Conservation (phyloP, 257 asterid genomes). For the Solanum dulcamara region DNA sequence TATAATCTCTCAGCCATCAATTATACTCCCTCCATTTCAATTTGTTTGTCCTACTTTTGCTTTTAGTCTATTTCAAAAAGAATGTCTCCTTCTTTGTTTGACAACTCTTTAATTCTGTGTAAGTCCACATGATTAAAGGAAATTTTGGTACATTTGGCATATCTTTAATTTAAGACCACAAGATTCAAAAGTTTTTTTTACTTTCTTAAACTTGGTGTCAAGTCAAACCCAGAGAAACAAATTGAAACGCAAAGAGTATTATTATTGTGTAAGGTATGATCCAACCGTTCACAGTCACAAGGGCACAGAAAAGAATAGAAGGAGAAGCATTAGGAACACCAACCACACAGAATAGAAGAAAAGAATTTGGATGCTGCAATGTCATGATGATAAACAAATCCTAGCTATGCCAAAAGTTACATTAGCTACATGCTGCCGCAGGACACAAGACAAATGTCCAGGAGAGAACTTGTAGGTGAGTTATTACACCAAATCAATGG, state of each 20-base stretch:
- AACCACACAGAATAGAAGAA: neutral
- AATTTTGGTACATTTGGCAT: neutral
- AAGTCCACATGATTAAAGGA: neutral
- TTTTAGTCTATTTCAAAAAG: neutral
- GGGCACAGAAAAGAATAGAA: neutral
- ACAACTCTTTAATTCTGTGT: neutral
- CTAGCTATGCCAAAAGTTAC: neutral
- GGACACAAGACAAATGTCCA: neutral
- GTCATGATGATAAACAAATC: neutral
- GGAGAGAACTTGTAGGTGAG: neutral
- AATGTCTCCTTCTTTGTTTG: neutral
- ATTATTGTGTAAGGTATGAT: neutral
- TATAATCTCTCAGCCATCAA: neutral
- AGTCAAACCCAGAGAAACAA: neutral
- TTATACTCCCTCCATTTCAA: neutral
- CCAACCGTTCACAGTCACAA: neutral
- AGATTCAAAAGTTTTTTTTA: neutral
- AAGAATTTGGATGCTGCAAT: neutral
- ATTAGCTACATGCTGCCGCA: neutral
- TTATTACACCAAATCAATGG: neutral
- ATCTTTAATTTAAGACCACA: neutral
- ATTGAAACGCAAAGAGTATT: neutral
- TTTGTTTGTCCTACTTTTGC: neutral
- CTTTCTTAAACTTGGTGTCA: neutral
- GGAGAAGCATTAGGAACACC: neutral